Evolutionary conservation across 345 rosid species (phyloP).

Genomic region (Gossypium sturtianum): DNA sequence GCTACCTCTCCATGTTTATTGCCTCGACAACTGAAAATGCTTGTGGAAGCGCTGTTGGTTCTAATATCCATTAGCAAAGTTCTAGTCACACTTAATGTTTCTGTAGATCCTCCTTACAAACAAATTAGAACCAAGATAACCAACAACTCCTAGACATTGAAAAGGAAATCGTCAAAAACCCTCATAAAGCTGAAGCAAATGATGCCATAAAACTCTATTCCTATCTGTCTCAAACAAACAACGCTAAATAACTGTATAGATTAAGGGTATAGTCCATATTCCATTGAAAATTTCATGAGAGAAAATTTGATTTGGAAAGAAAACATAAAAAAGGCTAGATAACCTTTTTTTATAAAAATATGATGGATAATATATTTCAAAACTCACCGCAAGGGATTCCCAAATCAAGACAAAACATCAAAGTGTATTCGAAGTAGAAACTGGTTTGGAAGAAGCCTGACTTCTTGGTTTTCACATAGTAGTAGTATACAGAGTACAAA

Average conservation of each 20-base stretch:
- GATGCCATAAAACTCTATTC: not conserved
- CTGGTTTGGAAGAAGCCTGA: no score
- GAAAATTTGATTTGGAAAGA: not conserved
- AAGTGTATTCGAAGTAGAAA: no score
- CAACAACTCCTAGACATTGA: constrained; percentile 66
- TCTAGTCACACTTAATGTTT: no score
- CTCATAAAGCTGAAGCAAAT: not conserved
- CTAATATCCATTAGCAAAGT: not conserved
- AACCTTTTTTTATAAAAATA: not conserved
- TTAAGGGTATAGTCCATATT: not conserved
- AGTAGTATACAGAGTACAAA: constrained; percentile 74
- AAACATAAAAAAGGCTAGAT: not conserved
- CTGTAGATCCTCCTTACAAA: no score
- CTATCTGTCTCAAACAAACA: not conserved
- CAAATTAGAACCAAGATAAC: constrained; percentile 56
- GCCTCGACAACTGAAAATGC: constrained; percentile 8
- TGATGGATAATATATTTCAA: not conserved
- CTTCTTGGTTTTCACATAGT: constrained; percentile 5
- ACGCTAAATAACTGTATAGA: not conserved
- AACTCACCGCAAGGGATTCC: no score
- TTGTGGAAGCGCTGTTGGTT: constrained; percentile 22
- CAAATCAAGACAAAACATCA: no score
- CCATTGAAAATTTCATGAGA: not conserved
- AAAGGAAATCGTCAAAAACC: not conserved
- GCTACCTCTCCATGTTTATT: constrained; percentile 18